A percentile compares a stretch with the other conserved stretches of the same genome.
Conservation (phyloP, 805 yeast species). For the Vanderwaltozyma tropicalis region DNA sequence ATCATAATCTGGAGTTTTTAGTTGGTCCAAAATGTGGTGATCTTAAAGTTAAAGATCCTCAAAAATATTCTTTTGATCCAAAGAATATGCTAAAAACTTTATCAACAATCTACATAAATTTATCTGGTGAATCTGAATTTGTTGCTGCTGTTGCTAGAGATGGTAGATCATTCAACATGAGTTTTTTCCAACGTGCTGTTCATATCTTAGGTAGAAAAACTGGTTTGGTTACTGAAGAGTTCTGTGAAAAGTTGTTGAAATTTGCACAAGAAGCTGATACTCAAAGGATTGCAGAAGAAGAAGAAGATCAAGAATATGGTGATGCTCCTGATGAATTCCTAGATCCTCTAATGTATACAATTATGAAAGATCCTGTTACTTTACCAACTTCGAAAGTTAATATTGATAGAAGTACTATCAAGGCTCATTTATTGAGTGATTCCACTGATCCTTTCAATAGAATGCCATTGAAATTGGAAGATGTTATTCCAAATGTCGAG, state of each 20-base stretch:
- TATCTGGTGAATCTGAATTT: conserved; percentile 55
- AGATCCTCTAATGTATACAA: conserved; percentile 92
- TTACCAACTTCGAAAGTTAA: conserved; percentile 77
- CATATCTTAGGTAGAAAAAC: conserved; percentile 47
- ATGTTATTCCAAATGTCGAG: conserved; percentile 70
- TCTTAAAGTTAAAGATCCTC: conserved; percentile 76
- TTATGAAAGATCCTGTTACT: conserved; percentile 95
- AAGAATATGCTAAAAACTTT: conserved; percentile 56
- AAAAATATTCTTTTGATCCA: conserved; percentile 75
- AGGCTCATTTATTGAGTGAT: conserved; percentile 87
- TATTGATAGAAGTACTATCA: conserved; percentile 85
- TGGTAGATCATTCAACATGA: conserved; percentile 72
- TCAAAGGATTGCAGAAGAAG: conserved; percentile 53
- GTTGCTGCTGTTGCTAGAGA: conserved; percentile 78
- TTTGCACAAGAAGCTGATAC: conserved; percentile 62
- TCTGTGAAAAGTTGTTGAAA: conserved; percentile 38
- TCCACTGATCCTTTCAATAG: conserved; percentile 97
- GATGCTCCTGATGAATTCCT: conserved; percentile 94
- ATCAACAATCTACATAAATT: conserved; percentile 64
- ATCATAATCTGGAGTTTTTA: conserved; percentile 81
- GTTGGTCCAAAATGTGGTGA: conserved; percentile 93
- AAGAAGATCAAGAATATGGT: conserved; percentile 78
- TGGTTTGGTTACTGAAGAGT: conserved; percentile 44
- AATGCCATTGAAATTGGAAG: conserved; percentile 79
- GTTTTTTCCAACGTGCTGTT: conserved; percentile 60